Conservation (phyloP, 176 grass and related monocot genomes). For the Eragrostis nindensis region DNA sequence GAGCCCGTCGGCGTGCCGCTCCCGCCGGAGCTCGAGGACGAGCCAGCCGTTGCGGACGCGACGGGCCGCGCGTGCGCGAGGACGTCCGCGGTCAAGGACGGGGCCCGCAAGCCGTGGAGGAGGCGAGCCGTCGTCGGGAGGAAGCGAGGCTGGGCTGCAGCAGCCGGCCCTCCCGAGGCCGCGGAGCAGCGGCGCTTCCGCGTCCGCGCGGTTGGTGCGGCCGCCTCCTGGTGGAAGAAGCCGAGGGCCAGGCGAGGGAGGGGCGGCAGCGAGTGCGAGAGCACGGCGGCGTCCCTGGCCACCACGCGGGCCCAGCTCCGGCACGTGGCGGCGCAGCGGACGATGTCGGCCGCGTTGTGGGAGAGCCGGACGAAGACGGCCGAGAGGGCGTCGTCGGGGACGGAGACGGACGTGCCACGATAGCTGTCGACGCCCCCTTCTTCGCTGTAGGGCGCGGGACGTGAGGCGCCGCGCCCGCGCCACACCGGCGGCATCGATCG, state of each 20-base stretch:
- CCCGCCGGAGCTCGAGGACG: constrained; percentile 2
- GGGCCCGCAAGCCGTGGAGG: neutral
- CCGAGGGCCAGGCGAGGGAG: constrained; percentile 18
- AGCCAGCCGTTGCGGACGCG: constrained; percentile 7
- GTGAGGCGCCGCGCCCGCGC: neutral
- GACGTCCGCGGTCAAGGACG: neutral
- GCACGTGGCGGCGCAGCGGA: constrained; percentile 28
- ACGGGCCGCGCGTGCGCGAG: neutral
- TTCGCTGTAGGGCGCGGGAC: neutral
- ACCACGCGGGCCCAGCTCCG: neutral
- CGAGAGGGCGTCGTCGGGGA: neutral
- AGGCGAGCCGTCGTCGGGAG: neutral
- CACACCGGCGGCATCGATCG: neutral
- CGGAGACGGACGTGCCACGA: neutral
- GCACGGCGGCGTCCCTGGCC: neutral
- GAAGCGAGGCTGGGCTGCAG: neutral
- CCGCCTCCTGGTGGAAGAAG: constrained; percentile 1
- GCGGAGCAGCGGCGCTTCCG: neutral
- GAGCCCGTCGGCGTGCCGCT: neutral
- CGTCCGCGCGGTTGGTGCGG: neutral
- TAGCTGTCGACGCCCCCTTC: neutral
- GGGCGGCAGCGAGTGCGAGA: neutral
- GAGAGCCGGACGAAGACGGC: neutral
- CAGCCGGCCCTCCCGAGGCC: no score
- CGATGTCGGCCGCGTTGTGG: neutral